Percentiles rank a stretch among this genome's conserved stretches.
These are phyloP conservation scores for Pseudoperonospora humuli DNA, from an alignment of 352 stramenopile genomes.

Conservation along the genomic window DNA sequence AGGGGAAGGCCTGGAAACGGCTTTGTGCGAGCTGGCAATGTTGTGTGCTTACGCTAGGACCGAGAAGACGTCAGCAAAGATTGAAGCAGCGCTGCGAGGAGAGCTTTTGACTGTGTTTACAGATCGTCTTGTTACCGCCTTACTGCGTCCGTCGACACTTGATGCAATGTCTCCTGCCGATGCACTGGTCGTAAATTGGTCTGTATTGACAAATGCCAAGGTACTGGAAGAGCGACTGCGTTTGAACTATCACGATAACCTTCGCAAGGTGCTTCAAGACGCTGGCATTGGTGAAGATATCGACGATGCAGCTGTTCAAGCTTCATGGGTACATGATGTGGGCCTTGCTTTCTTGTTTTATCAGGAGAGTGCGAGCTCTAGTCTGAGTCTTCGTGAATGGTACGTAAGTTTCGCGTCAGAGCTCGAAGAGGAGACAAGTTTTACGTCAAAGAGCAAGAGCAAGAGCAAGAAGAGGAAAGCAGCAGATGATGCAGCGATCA, in stretches of 20 bases:
- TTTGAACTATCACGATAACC: constrained; percentile 50
- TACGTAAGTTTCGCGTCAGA: constrained; percentile 50
- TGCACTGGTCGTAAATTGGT: constrained; percentile 21
- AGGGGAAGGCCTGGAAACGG: constrained; percentile 11
- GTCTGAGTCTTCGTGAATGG: constrained; percentile 60
- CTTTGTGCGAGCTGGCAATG: constrained; percentile 33
- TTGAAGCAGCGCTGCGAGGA: constrained; percentile 34
- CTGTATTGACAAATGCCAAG: constrained; percentile 18
- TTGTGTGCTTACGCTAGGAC: constrained; percentile 38
- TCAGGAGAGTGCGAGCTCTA: constrained; percentile 48
- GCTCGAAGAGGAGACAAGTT: constrained; percentile 18
- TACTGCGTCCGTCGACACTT: constrained; percentile 23
- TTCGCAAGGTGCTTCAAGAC: constrained; percentile 39
- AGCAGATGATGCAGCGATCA: constrained; percentile 26
- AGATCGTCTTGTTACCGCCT: constrained; percentile 25
- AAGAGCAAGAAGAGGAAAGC: constrained; percentile 17
- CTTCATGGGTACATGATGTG: constrained; percentile 48
- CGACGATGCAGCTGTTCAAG: constrained; percentile 11
- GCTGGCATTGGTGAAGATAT: constrained; percentile 21
- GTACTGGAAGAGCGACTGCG: constrained; percentile 30
- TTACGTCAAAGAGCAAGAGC: not conserved
- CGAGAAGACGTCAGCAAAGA: constrained; percentile 20
- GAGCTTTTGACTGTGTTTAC: constrained; percentile 47
- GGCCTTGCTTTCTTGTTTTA: constrained; percentile 67
- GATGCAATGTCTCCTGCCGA: constrained; percentile 3